Percentiles rank a stretch among this genome's conserved stretches.
Evolutionary conservation across 495 filamentous ascomycete species (phyloP).

Genomic region (Hyphodiscus hymeniophilus): DNA sequence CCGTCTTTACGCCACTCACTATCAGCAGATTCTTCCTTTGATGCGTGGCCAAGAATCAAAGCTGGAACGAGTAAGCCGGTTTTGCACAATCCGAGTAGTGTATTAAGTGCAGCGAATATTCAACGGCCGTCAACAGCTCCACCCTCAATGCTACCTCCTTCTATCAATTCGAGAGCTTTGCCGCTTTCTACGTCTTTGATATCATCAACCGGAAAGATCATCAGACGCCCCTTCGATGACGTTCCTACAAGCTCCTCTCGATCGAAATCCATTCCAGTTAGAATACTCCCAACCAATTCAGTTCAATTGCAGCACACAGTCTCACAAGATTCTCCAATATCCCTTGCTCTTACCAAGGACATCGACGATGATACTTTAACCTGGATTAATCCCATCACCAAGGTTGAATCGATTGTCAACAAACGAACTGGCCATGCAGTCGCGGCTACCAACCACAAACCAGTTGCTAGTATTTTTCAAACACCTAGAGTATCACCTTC

Average conservation of each 20-base stretch:
- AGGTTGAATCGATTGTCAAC: conserved; percentile 48
- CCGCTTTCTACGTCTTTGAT: neutral
- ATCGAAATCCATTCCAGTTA: neutral
- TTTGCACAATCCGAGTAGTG: neutral
- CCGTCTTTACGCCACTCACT: conserved; percentile 14
- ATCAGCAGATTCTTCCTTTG: conserved; percentile 38
- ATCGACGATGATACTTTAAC: conserved; percentile 33
- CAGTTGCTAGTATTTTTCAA: too few relatives aligned
- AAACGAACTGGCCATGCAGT: conserved; percentile 47
- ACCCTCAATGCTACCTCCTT: neutral
- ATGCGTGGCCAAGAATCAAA: conserved; percentile 63
- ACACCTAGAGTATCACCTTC: too few relatives aligned
- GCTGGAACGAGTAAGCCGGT: conserved; percentile 29
- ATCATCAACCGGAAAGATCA: conserved; percentile 8
- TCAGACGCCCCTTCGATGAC: conserved; percentile 17
- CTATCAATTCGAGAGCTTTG: neutral
- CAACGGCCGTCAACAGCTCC: conserved; percentile 10
- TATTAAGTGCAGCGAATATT: neutral
- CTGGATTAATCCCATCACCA: conserved; percentile 66
- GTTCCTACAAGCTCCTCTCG: neutral
- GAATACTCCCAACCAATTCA: too few relatives aligned
- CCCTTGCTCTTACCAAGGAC: too few relatives aligned
- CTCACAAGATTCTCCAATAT: too few relatives aligned
- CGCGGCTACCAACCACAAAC: neutral
- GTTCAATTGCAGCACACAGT: too few relatives aligned